Evolutionary conservation across 495 filamentous ascomycete species (phyloP), one percentile per base, ranked within the genome.

Genomic region (Immersiella caudata): DNA sequence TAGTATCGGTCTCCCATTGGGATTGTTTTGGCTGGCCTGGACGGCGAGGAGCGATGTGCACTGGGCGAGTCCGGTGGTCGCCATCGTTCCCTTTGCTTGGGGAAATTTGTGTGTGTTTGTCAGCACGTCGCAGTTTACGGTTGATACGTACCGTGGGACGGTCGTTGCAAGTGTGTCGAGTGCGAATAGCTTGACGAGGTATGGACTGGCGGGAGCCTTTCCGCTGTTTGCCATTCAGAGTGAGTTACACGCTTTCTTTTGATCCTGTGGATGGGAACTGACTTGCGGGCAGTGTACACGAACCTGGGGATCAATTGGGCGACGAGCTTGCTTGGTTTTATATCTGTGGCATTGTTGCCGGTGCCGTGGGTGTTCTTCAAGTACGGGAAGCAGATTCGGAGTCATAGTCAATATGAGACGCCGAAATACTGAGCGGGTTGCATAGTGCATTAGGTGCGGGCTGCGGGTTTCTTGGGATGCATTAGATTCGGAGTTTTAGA

Each of bases 1-100:
- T 1, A 84, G 84, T 67, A 50, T 86, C 58, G 76, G 83, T 2
- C 72, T 90, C 56, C 87, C 88, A 0, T 74, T 84, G 26, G 86
- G 82, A 68, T 78, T 74, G 54, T 86, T 75, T 68, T 85, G 74
- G 77, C 78, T 84, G 68, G 83, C 79, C 7, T 85, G 82, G 82
- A 81, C 81, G 6, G 74, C 82, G 16, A 74, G 73, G 49, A 52
- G 40, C 1, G 72, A 76, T n/a, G 63, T 84, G 2, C 71, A 72
- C 18, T 80, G 79, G 79, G 78, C 80, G 11, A 75, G 73, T 24
- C 84, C 83, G 0, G 76, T 80, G 14, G 65, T 83, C 16, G 82
- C 87, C 3, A 83, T 87, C 6, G 76, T 89, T 25, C 80, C 88
- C 0, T 91, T 92, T 73, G 88, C 85, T 0, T 91, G 85, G 83